Base-by-base conservation (phyloP, 192 early-diverging fungal species). In the Backusella psychrophila region DNA sequence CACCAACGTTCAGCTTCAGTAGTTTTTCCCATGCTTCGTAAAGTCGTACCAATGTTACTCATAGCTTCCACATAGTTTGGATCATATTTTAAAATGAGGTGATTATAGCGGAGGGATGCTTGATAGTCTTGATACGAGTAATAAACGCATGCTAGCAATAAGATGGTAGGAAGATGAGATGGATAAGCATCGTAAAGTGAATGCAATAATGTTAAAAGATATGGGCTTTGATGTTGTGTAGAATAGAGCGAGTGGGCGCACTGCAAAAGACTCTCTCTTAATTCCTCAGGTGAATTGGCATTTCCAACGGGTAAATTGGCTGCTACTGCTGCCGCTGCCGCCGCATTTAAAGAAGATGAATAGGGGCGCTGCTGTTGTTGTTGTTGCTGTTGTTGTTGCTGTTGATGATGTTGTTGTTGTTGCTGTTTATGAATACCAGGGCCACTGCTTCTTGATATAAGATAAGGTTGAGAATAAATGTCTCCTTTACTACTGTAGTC, bases 21-120 rank as follows among this genome's bases (percentile, higher is more conserved):
- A 7, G 86, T 83, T 33, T 91, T 83, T 75, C 92, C 94, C 85
- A 93, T 89, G 69, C 90, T 93, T 35, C 94, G 89, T 77, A 94
- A 85, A 2, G 96, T 97, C 17, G 94, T 96, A 19, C 95, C 96
- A 72, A 97, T 91, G 79, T 97, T 96, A 63, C 90, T 94, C 89
- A 93, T 95, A 11, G 95, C 95, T 77, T 97, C 96, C 29, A 95
- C 94, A 82, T 96, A 96, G 71, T 90, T 87, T 31, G 92, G 89
- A 82, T 97, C 94, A 33, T 95, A 86, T 69, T 86, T 84, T 21
- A 97, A 88, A 63, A 97, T 97, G 5, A 85, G 78, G 65, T 94
- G 85, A 84, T 97, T 97, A 84, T 95, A 96, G 33, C 85, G 80
- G 19, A 96, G 83, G 6, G 94, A 95, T 36, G 91, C 84, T 39